Evolutionary conservation across 306 rosid genomes (phyloP).

Genomic region (Gastrolobium bilobum): DNA sequence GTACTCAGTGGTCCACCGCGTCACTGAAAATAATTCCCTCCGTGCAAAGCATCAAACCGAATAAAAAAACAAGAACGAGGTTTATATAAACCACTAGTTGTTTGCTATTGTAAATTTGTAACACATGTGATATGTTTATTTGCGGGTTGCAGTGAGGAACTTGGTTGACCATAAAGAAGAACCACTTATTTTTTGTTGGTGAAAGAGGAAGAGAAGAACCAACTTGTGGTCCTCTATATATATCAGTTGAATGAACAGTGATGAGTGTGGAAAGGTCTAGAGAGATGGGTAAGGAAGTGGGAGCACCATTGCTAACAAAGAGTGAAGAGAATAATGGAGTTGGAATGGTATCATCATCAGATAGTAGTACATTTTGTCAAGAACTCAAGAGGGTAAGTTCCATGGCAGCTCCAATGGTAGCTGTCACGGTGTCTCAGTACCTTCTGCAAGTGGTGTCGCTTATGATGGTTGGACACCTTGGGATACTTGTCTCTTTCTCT

Average conservation of each 20-base stretch:
- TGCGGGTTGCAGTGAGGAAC: background rate
- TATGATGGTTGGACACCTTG: slow-evolving; percentile 65
- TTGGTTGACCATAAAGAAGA: background rate
- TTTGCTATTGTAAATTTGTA: too few relatives aligned
- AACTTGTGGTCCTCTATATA: background rate
- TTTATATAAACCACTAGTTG: too few relatives aligned
- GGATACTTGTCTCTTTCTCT: slow-evolving; percentile 54
- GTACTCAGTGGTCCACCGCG: too few relatives aligned
- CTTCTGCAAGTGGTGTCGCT: slow-evolving; percentile 63
- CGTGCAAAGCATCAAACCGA: too few relatives aligned
- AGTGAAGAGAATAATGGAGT: slow-evolving; percentile 20
- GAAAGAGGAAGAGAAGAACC: too few relatives aligned
- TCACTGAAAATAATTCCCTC: too few relatives aligned
- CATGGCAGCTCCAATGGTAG: slow-evolving; percentile 69
- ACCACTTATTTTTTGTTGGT: background rate
- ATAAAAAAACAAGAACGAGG: too few relatives aligned
- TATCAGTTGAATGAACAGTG: background rate
- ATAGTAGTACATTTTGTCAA: slow-evolving; percentile 32
- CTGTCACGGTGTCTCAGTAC: slow-evolving; percentile 60
- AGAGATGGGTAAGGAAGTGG: slow-evolving; percentile 47
- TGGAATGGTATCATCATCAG: background rate
- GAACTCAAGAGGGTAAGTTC: slow-evolving; percentile 52
- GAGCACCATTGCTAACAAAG: slow-evolving; percentile 42
- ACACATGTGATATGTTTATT: background rate
- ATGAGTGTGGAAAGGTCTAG: slow-evolving; percentile 15